Conservation (phyloP, 371 early-diverging fungal genomes). For the Basidiobolus meristosporus region DNA sequence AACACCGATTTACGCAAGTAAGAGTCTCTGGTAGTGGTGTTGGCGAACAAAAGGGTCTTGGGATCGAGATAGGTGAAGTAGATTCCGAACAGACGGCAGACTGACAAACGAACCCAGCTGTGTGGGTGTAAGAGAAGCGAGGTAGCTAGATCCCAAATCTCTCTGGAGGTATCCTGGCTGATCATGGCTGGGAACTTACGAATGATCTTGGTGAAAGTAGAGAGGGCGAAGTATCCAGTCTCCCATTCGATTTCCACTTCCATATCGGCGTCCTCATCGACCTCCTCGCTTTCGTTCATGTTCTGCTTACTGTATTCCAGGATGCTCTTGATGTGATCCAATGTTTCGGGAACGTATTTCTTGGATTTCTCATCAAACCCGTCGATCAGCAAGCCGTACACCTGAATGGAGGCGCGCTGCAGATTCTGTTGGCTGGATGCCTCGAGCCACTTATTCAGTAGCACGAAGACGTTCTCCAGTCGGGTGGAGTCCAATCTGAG, state of each 20-base stretch:
- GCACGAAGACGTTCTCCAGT: slow-evolving; percentile 25
- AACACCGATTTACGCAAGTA: slow-evolving; percentile 26
- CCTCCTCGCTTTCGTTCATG: slow-evolving; percentile 21
- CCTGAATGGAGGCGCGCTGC: slow-evolving; percentile 61
- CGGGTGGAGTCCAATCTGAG: slow-evolving; percentile 26
- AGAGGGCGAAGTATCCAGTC: slow-evolving; percentile 58
- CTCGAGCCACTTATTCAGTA: slow-evolving; percentile 57
- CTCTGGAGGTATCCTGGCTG: slow-evolving; percentile 14
- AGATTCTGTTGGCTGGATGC: slow-evolving; percentile 26
- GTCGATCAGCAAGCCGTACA: slow-evolving; percentile 65
- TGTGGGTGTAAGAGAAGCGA: slow-evolving; percentile 64
- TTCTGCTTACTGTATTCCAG: slow-evolving; percentile 22
- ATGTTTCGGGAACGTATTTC: slow-evolving; percentile 22
- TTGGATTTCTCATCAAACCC: slow-evolving; percentile 35
- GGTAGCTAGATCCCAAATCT: slow-evolving; percentile 32
- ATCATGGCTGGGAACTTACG: slow-evolving; percentile 27
- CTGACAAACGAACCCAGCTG: slow-evolving; percentile 63
- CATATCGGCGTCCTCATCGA: slow-evolving; percentile 2
- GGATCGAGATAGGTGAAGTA: slow-evolving; percentile 50
- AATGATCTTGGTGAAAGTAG: slow-evolving; percentile 45
- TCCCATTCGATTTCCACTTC: slow-evolving; percentile 45
- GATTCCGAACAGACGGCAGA: slow-evolving; percentile 51
- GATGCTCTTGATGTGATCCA: slow-evolving; percentile 21
- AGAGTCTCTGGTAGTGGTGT: slow-evolving; percentile 8
- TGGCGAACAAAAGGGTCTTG: slow-evolving; percentile 16